Evolutionary conservation across 768 basidiomycete species (phyloP).

Genomic region (Tephrocybe sp.): DNA sequence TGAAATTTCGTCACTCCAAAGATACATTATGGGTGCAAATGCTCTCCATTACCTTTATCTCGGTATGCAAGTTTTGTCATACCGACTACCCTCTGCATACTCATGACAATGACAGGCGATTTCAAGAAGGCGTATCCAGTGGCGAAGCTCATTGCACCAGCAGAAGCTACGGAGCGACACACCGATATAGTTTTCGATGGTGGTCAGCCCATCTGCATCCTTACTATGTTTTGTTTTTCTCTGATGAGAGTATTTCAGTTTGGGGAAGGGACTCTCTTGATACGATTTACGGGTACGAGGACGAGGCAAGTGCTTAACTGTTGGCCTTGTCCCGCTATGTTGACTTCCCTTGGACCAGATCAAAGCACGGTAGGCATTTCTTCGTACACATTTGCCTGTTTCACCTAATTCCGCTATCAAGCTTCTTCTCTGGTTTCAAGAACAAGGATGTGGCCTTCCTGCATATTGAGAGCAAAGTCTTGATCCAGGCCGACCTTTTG

Average conservation of each 20-base stretch:
- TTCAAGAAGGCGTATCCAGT: constrained; percentile 65
- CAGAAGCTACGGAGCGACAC: constrained; percentile 47
- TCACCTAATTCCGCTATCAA: constrained; percentile 16
- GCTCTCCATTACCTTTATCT: constrained; percentile 57
- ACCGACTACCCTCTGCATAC: background rate
- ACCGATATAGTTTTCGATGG: constrained; percentile 21
- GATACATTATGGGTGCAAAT: constrained; percentile 58
- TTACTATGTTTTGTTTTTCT: no score
- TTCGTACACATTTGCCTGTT: background rate
- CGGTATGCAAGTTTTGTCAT: constrained; percentile 25
- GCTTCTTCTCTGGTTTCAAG: constrained; percentile 61
- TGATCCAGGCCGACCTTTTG: constrained; percentile 76
- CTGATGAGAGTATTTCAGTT: constrained; percentile 24
- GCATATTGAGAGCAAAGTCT: constrained; percentile 61
- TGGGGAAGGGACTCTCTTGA: constrained; percentile 56
- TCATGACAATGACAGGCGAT: constrained; percentile 34
- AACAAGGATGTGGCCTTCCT: constrained; percentile 81
- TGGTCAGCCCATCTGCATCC: no score
- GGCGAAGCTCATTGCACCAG: constrained; percentile 67
- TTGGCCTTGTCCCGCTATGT: background rate
- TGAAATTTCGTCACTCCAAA: constrained; percentile 14
- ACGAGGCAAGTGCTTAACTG: constrained; percentile 37
- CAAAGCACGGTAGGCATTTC: constrained; percentile 37
- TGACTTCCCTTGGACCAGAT: constrained; percentile 26
- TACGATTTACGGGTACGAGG: constrained; percentile 72